Evolutionary conservation across 1,284 basidiomycete species (phyloP), one percentile per base, ranked within the genome.

Genomic region (Marasmius sp.): DNA sequence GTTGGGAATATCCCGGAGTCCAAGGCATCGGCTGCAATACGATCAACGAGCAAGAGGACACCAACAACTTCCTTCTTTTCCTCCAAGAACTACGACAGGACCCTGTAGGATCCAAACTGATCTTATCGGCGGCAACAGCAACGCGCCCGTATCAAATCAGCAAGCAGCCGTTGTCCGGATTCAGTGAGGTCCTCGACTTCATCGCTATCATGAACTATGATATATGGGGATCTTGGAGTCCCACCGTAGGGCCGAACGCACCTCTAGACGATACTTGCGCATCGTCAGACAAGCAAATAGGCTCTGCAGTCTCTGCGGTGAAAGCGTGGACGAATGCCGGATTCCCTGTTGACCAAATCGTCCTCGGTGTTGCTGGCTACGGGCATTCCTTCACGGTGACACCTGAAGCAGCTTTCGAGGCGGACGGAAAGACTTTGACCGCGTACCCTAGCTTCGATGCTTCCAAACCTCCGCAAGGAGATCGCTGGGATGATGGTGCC

Each of bases 181-280:
- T 74, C 39, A 66, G 71, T 0, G 33, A 64, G 0, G 69, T 74
- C 43, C 57, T 62, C n/a, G 50, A 58, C 33, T 53, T 41, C 49
- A 62, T 62, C n/a, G 61, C 39, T 9, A 62, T 62, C 34, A 58
- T 58, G 61, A 58, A 58, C 27, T 62, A 62, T 18, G 61, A 62
- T 22, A 52, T 62, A n/a, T 61, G 61, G 64, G 64, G 64, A 6
- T 45, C 61, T 27, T 77, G 79, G 79, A 79, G 66, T 60, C 57
- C 57, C n/a, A 63, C 72, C 41, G 75, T 79, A 4, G 90, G 90
- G 5, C 85, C 91, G 18, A 92, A 97, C 73, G 88, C 94, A 0
- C 94, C 95, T n/a, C 83, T 97, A 12, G 77, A 85, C 37, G 87
- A 95, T 74, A 82, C 85, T 0, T 97, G 94, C 72, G 83, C 87